Evolutionary conservation across 371 early-diverging fungal genomes (phyloP).

Genomic region (Mucor lusitanicus): DNA sequence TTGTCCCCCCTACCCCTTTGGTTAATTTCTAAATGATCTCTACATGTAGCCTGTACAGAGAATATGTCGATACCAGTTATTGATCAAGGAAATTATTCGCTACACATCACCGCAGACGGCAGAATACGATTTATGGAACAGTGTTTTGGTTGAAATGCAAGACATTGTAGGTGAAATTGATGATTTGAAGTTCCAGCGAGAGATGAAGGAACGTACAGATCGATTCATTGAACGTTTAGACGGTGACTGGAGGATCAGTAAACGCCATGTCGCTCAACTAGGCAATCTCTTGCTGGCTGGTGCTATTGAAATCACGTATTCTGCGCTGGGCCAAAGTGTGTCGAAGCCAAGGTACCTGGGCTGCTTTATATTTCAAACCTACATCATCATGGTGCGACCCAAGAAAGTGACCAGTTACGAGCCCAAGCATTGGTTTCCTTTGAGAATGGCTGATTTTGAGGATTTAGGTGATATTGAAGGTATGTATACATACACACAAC

Average conservation of each 20-base stretch:
- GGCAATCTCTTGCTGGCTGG: conserved; percentile 42
- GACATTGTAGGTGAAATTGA: conserved; percentile 41
- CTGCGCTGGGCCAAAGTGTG: conserved; percentile 36
- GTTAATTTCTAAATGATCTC: background rate
- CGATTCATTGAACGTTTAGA: conserved; percentile 43
- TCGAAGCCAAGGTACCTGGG: conserved; percentile 50
- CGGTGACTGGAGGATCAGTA: conserved; percentile 39
- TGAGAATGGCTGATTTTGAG: conserved; percentile 48
- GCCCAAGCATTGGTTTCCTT: conserved; percentile 62
- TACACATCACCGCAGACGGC: conserved; percentile 32
- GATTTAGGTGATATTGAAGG: conserved; percentile 47
- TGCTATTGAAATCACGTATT: conserved; percentile 48
- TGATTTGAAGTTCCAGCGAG: conserved; percentile 28
- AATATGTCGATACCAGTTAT: conserved; percentile 49
- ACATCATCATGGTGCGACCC: conserved; percentile 55
- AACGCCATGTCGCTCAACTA: conserved; percentile 29
- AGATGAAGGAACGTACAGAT: conserved; percentile 38
- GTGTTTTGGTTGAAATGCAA: conserved; percentile 34
- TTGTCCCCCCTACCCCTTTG: background rate
- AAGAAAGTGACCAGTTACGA: conserved; percentile 56
- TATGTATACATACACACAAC: background rate
- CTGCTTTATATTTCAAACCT: conserved; percentile 56
- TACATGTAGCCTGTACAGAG: conserved; percentile 51
- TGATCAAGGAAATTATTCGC: conserved; percentile 43
- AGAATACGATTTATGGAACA: conserved; percentile 28